These are phyloP conservation scores for Suillus occidentalis DNA, from an alignment of 768 basidiomycete species.

Conservation along the genomic window DNA sequence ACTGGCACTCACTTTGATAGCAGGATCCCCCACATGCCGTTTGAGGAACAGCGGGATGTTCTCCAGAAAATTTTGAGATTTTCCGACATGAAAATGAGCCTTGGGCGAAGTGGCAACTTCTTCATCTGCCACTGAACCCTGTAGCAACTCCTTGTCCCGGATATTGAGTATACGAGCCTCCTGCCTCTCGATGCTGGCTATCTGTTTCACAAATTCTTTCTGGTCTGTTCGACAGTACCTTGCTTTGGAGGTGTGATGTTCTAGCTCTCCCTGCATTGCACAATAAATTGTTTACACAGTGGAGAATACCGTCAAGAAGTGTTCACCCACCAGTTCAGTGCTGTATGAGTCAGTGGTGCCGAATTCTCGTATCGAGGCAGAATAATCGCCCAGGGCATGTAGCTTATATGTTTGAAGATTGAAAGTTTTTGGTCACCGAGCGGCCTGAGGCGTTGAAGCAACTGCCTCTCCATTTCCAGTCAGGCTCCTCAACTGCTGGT, in stretches of 20 bases:
- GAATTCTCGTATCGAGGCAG: constrained; percentile 17
- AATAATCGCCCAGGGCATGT: constrained; percentile 36
- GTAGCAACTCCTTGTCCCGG: not conserved
- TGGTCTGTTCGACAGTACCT: constrained; percentile 10
- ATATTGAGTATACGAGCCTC: constrained; percentile 6
- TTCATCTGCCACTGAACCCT: not conserved
- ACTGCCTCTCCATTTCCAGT: not conserved
- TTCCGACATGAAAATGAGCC: constrained; percentile 22
- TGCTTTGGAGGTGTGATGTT: constrained; percentile 13
- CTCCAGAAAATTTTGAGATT: not conserved
- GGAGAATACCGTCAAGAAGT: too few relatives aligned
- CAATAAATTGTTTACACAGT: too few relatives aligned
- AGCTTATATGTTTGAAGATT: constrained; percentile 34
- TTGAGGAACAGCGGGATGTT: constrained; percentile 6
- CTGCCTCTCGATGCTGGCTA: not conserved
- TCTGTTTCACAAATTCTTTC: constrained; percentile 1
- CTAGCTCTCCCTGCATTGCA: constrained; percentile 15
- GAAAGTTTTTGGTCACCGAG: constrained; percentile 15
- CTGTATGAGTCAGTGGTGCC: constrained; percentile 37
- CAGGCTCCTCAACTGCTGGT: not conserved
- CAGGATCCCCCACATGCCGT: constrained; percentile 26
- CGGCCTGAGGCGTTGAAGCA: not conserved
- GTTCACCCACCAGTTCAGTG: constrained; percentile 29
- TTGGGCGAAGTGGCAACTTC: not conserved
- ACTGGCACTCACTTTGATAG: constrained; percentile 12